Evolutionary conservation across 2,329 filamentous ascomycete genomes (phyloP).

Genomic region (Arthroderma uncinatum): DNA sequence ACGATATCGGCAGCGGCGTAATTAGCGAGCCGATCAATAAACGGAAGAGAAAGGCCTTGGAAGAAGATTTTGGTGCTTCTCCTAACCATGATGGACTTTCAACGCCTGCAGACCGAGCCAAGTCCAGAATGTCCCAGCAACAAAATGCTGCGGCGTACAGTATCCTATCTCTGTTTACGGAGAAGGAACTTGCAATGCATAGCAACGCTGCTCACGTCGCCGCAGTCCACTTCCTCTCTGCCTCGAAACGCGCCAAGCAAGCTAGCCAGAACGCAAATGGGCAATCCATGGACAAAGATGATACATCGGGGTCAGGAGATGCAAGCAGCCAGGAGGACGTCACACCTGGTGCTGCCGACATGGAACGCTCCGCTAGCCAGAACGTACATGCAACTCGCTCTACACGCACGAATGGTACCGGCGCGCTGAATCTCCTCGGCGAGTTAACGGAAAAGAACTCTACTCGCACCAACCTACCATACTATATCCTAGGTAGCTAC

Average conservation of each 20-base stretch:
- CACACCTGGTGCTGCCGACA: constrained; percentile 41
- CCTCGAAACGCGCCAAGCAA: constrained; percentile 39
- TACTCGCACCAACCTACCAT: constrained; percentile 36
- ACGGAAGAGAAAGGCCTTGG: constrained; percentile 49
- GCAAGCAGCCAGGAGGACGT: constrained; percentile 33
- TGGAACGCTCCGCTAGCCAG: constrained; percentile 50
- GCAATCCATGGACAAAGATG: constrained; percentile 33
- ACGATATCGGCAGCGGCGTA: constrained; percentile 41
- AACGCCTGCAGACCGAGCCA: constrained; percentile 43
- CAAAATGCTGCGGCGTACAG: constrained; percentile 50
- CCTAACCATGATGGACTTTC: constrained; percentile 38
- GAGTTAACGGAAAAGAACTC: constrained; percentile 44
- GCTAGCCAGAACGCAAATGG: constrained; percentile 30
- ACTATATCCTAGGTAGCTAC: constrained; percentile 38
- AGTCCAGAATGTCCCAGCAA: constrained; percentile 44
- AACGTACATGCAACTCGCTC: constrained; percentile 46
- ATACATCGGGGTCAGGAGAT: constrained; percentile 24
- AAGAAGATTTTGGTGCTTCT: constrained; percentile 50
- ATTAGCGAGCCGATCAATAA: constrained; percentile 40
- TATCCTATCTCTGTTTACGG: constrained; percentile 54
- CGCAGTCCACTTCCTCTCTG: constrained; percentile 47
- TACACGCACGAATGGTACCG: constrained; percentile 41
- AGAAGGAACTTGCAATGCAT: constrained; percentile 53
- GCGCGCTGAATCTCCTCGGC: constrained; percentile 44
- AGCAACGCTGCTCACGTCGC: constrained; percentile 51